These are phyloP conservation scores for Protomyces inundatus DNA, from an alignment of 1,139 yeast genomes.

Conservation along the genomic window DNA sequence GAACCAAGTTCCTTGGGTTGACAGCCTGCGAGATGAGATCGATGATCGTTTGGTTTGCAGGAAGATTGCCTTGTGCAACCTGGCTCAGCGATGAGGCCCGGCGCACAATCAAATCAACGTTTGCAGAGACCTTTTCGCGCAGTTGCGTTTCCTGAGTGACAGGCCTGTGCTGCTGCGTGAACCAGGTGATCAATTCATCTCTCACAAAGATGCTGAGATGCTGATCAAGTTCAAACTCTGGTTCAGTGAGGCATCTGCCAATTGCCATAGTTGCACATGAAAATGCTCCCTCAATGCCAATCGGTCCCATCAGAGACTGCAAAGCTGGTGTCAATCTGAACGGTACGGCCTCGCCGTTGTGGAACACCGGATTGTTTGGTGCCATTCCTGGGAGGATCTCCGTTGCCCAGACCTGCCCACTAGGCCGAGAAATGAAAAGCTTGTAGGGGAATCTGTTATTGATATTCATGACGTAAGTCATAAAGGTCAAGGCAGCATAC, in stretches of 20 bases:
- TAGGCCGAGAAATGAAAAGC: constrained; percentile 70
- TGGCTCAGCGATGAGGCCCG: constrained; percentile 62
- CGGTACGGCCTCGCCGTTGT: constrained; percentile 92
- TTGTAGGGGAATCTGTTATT: constrained; percentile 92
- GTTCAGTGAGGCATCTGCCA: constrained; percentile 83
- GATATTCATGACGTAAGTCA: constrained; percentile 92
- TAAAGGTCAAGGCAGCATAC: constrained; percentile 89
- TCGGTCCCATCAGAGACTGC: constrained; percentile 88
- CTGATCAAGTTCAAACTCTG: constrained; percentile 49
- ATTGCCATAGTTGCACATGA: constrained; percentile 80
- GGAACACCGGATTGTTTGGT: constrained; percentile 68
- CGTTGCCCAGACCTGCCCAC: constrained; percentile 89
- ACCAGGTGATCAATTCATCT: constrained; percentile 88
- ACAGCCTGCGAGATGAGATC: constrained; percentile 94
- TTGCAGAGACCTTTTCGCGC: constrained; percentile 79
- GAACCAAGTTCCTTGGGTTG: constrained; percentile 87
- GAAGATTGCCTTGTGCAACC: constrained; percentile 63
- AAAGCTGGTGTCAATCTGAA: constrained; percentile 94
- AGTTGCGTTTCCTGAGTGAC: constrained; percentile 71
- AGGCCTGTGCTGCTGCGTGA: constrained; percentile 66
- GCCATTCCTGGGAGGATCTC: constrained; percentile 83
- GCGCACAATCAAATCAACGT: constrained; percentile 79
- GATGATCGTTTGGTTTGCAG: constrained; percentile 88
- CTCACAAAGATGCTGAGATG: constrained; percentile 78
- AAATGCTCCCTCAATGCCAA: constrained; percentile 83